Percentiles rank a stretch among this genome's conserved stretches.
phyloP scores from a whole-genome alignment of 495 filamentous ascomycete species.

The Penicillium tannophilum region DNA sequence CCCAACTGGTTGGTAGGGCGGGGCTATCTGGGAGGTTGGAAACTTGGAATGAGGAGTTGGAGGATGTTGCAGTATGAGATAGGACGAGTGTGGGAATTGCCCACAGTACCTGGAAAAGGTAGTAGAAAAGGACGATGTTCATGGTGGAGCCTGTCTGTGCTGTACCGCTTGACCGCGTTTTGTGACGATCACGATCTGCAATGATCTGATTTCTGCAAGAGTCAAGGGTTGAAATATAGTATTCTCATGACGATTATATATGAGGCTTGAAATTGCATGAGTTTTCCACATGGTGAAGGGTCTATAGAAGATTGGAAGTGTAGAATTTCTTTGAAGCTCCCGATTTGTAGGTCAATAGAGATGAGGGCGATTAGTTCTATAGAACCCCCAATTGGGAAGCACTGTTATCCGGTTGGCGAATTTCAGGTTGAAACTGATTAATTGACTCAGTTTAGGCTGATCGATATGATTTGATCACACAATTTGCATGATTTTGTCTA shows the following conservation, averaged over 20 bases:
- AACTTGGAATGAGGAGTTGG: slow-evolving; percentile 31
- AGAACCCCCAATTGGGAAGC: slow-evolving; percentile 5
- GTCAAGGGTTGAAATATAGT: background rate
- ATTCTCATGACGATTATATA: background rate
- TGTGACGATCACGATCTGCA: background rate
- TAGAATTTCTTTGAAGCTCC: slow-evolving; percentile 6
- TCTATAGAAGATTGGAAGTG: slow-evolving; percentile 12
- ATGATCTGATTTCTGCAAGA: no score
- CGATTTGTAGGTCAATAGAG: slow-evolving; percentile 27
- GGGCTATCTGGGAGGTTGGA: slow-evolving; percentile 32
- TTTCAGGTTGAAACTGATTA: background rate
- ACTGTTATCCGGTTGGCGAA: background rate
- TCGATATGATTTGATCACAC: background rate
- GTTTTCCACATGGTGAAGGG: slow-evolving; percentile 6
- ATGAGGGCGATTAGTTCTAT: slow-evolving; percentile 1
- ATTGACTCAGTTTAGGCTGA: background rate
- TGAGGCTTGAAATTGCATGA: background rate
- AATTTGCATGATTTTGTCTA: background rate
- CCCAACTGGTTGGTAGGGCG: slow-evolving; percentile 41
- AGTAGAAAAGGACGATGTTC: slow-evolving; percentile 24
- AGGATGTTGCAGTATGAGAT: slow-evolving; percentile 3
- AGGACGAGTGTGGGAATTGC: slow-evolving; percentile 14
- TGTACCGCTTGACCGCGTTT: background rate
- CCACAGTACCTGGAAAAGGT: slow-evolving; percentile 26
- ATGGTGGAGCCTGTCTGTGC: slow-evolving; percentile 10